phyloP scores from a whole-genome alignment of 805 yeast genomes.

The Cyberlindnera euphorbiae region DNA sequence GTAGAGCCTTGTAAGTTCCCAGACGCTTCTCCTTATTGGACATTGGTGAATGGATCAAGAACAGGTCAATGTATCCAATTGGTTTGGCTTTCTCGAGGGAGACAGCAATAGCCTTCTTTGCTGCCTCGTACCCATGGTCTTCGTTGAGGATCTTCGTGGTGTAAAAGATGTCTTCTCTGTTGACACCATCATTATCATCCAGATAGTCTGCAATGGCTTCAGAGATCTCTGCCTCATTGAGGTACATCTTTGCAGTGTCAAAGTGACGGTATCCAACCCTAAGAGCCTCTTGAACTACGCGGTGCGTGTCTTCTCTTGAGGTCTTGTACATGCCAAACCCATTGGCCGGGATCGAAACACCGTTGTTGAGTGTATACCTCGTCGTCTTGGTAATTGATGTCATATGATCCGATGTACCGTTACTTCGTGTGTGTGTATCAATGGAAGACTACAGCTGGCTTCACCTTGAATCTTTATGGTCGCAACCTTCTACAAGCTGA shows the following conservation, averaged over 20 bases:
- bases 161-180: constrained; percentile 57
- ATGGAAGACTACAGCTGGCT: no score
- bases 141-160: constrained; percentile 63
- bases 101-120: constrained; percentile 44
- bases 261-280: constrained; percentile 66
- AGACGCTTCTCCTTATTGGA: constrained; percentile 44
- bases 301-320: constrained; percentile 38
- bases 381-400: constrained; percentile 10
- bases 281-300: constrained; percentile 49
- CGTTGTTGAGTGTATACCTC: constrained; percentile 43
- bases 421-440: background rate
- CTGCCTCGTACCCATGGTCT: constrained; percentile 50
- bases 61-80: constrained; percentile 66
- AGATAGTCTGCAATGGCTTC: constrained; percentile 47
- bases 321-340: constrained; percentile 65
- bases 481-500: no score
- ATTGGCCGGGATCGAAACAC: constrained; percentile 55
- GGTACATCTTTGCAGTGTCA: constrained; percentile 67
- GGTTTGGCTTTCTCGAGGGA: constrained; percentile 47
- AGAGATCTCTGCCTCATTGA: constrained; percentile 53
- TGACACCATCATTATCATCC: constrained; percentile 45
- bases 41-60: constrained; percentile 63
- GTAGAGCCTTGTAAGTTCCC: constrained; percentile 69
- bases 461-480: no score
- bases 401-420: no score